Evolutionary conservation across 768 basidiomycete species (phyloP), one percentile per base, ranked within the genome.

Genomic region (Cystobasidium ongulense): DNA sequence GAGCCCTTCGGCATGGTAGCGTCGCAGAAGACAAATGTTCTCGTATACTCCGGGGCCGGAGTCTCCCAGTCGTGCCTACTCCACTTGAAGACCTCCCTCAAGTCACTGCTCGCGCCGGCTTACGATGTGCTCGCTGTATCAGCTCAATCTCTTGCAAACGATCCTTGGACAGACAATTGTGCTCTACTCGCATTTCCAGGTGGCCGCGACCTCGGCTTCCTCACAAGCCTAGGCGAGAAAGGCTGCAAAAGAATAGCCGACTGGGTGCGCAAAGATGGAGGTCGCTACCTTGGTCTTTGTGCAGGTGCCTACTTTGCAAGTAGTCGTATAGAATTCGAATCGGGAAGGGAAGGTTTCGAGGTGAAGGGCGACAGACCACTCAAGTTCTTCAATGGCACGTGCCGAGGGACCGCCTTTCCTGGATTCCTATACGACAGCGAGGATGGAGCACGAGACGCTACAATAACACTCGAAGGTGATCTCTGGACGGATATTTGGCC

Each of bases 131-230:
- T 91, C 74, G 80, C 86, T 18, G 84, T 92, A 63, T 82, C 87
- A 0, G 84, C 84, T 13, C 82, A 85, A 46, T 80, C 85, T 1
- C 82, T 97, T 4, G 81, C 84, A 0, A 82, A 84, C 0, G 88
- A 88, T 54, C 92, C 93, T 23, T 97, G 93, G 94, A 80, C 86
- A 41, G 78, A 82, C 5, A 84, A 85, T 11, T 94, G 91, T 79
- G 88, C 88, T 1, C 83, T 95, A 1, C 85, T 97, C 21, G 88
- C 93, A 63, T 82, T 95, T 72, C 87, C 90, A n/a, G 84, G 87
- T 71, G 85, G 85, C 61, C 82, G 85, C 35, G 83, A 84, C 74
- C 76, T 81, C 10, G 83, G 82, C 23, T 85, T 82, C 80, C 80
- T 82, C 17, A 77, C 80, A 62, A 80, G 81, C 43, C 78, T 84